Conservation (phyloP, 192 early-diverging fungal genomes). For the Coemansia sp. region DNA sequence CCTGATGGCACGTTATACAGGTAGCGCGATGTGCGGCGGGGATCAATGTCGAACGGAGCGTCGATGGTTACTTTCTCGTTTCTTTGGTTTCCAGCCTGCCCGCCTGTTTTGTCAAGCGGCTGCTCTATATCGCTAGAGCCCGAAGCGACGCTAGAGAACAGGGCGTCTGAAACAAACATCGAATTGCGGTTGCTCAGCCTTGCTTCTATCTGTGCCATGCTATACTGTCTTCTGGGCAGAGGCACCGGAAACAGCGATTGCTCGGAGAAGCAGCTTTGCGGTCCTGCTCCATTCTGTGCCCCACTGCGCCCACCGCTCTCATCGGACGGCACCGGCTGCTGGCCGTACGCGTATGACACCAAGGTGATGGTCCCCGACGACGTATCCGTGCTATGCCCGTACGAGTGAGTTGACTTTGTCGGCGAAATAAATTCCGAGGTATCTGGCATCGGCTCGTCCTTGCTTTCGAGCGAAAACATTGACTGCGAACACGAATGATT, state of each 20-base stretch:
- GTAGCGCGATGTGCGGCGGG: conserved; percentile 38
- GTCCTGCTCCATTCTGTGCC: background rate
- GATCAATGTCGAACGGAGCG: conserved; percentile 14
- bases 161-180: conserved; percentile 36
- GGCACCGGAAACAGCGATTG: conserved; percentile 11
- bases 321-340: background rate
- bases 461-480: conserved; percentile 33
- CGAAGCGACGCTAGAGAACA: conserved; percentile 16
- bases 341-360: conserved; percentile 9
- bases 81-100: background rate
- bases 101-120: background rate
- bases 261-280: background rate
- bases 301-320: background rate
- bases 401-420: conserved; percentile 13
- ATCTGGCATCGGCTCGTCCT: conserved; percentile 36
- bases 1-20: conserved; percentile 42
- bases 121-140: background rate
- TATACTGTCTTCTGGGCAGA: conserved; percentile 23
- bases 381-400: conserved; percentile 18
- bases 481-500: conserved; percentile 27
- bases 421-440: conserved; percentile 33
- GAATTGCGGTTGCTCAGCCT: conserved; percentile 37
- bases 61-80: background rate
- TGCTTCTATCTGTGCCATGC: conserved; percentile 40
- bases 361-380: conserved; percentile 19